These are phyloP conservation scores for Penicillium cinerascens DNA, from an alignment of 495 filamentous ascomycete species.

Conservation along the genomic window DNA sequence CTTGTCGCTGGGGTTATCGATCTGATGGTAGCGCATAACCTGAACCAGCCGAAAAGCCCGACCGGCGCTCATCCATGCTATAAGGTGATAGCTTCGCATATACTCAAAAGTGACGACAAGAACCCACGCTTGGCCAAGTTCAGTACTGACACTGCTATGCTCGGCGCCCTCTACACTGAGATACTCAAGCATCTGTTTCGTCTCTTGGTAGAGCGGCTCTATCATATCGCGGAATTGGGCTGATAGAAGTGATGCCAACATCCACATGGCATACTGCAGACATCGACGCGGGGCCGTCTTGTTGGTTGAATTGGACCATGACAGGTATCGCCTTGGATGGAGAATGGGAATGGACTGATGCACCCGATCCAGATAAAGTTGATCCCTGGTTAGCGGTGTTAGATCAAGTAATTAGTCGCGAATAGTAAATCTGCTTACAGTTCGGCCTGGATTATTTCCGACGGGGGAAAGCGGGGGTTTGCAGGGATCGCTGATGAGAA, in stretches of 20 bases:
- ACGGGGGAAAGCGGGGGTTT: neutral
- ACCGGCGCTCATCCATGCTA: constrained; percentile 50
- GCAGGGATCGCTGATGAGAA: neutral
- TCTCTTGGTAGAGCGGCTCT: constrained; percentile 23
- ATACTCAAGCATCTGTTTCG: constrained; percentile 14
- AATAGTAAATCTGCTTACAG: neutral
- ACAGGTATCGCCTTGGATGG: constrained; percentile 23
- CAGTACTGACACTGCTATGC: constrained; percentile 9
- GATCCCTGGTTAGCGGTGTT: constrained; percentile 21
- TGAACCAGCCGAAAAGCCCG: constrained; percentile 51
- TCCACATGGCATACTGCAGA: constrained; percentile 36
- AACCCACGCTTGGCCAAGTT: constrained; percentile 49
- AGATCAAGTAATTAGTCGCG: neutral
- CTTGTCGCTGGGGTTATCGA: constrained; percentile 30
- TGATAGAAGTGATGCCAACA: constrained; percentile 24
- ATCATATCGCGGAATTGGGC: constrained; percentile 15
- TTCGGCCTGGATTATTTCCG: constrained; percentile 3
- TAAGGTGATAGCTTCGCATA: constrained; percentile 37
- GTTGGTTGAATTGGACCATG: constrained; percentile 10
- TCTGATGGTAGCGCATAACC: constrained; percentile 44
- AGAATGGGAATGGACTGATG: constrained; percentile 28
- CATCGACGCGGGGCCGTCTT: constrained; percentile 12
- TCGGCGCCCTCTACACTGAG: constrained; percentile 3
- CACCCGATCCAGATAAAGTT: constrained; percentile 35
- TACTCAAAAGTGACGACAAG: constrained; percentile 49